Base-by-base conservation (phyloP, 1,139 yeast species). In the Geotrichum carabidarum region DNA sequence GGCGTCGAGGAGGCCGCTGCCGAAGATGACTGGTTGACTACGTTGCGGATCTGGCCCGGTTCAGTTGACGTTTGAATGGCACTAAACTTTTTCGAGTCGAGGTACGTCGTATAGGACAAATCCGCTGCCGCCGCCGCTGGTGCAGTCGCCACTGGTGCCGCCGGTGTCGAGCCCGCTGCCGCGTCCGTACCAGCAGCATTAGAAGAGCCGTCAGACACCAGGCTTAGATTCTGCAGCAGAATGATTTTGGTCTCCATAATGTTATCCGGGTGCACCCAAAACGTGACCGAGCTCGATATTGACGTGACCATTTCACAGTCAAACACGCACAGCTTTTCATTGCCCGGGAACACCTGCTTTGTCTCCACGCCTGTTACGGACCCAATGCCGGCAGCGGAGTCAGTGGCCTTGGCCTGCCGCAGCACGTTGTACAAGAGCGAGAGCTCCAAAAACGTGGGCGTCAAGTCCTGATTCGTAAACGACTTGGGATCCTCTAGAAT, bases 391-490 rank as follows among this genome's bases (percentile, higher is more conserved):
- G 45, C 34, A 4, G 53, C 12, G 9, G 36, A 22, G 12, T 3
- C 11, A 14, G 44, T 31, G n/a, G 31, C 40, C 8, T 42, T 32
- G 14, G 64, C 60, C 35, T 70, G 67, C n/a, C 77, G 66, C 22
- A 81, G 60, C 5, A 80, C 74, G 58, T 82, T 84, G 59, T 79
- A 78, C 48, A 83, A 71, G 55, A 81, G 62, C 1, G 91, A 80
- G 51, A 86, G 72, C 62, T 84, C 86, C 37, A 79, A 65, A 36
- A 91, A 82, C 52, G 84, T 76, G n/a, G 82, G 79, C 30, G 85
- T 78, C 51, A 89, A 73, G 66, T 85, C 88, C 32, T 83, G 72
- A 60, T 80, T 78, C 41, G 82, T 76, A 63, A 88, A 86, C 0
- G 94, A 82, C 41, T 72, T 68, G 59, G 73, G 67, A 43, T 67